These are phyloP conservation scores for Dictyostelium capitatum DNA, from an alignment of 78 protist genomes.

Conservation along the genomic window DNA sequence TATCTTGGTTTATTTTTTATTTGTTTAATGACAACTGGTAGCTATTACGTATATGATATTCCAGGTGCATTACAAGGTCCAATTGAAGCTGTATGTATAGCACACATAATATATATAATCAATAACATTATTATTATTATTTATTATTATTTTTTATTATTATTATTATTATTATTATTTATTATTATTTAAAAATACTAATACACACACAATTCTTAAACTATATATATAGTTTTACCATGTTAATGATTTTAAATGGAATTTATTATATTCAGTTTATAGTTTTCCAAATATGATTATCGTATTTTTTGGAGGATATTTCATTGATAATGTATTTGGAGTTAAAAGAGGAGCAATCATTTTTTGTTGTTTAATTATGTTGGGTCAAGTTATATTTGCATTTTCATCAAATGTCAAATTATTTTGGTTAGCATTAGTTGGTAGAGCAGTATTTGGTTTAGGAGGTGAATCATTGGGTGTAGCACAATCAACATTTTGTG, in stretches of 20 bases:
- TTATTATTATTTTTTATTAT: not conserved
- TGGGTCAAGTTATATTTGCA: constrained; percentile 77
- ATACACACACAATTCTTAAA: no score
- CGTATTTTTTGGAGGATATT: constrained; percentile 81
- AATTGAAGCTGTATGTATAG: constrained; percentile 33
- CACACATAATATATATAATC: no score
- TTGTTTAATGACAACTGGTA: constrained; percentile 62
- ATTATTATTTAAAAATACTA: not conserved
- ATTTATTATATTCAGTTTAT: constrained; percentile 51
- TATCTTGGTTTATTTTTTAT: constrained; percentile 64
- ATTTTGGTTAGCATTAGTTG: constrained; percentile 76
- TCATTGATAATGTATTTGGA: constrained; percentile 84
- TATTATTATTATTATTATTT: not conserved
- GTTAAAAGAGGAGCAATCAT: constrained; percentile 53
- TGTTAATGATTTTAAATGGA: constrained; percentile 10
- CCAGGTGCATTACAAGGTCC: constrained; percentile 56
- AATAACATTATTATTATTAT: not conserved
- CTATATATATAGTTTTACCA: constrained; percentile 57
- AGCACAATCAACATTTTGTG: constrained; percentile 82
- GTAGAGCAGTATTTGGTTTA: constrained; percentile 83
- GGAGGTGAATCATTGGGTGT: constrained; percentile 87
- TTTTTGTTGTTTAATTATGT: constrained; percentile 69
- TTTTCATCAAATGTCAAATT: constrained; percentile 28
- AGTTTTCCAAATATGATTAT: constrained; percentile 82
- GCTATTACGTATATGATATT: constrained; percentile 73